A percentile compares a stretch with the other conserved stretches of the same genome.
phyloP scores from a whole-genome alignment of 805 yeast species.

The Starmerella floricola region DNA sequence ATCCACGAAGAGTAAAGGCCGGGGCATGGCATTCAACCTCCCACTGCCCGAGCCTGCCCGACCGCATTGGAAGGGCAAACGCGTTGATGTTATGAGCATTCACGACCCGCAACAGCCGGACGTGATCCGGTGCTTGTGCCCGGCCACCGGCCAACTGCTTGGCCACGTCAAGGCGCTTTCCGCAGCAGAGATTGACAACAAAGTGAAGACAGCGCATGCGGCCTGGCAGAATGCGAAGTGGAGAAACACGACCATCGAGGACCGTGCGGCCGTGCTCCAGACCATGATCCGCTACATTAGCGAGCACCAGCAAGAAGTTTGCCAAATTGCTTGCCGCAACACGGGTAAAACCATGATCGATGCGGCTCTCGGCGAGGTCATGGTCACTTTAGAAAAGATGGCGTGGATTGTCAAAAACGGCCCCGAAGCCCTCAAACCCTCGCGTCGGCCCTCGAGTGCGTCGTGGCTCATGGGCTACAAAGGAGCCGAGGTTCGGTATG shows the following conservation, averaged over 20 bases:
- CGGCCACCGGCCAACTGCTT: constrained; percentile 85
- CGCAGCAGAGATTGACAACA: constrained; percentile 56
- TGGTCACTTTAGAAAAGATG: constrained; percentile 87
- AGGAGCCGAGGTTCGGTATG: constrained; percentile 85
- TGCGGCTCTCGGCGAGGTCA: constrained; percentile 80
- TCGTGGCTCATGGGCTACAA: constrained; percentile 79
- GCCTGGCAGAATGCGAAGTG: constrained; percentile 38
- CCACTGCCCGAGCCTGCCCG: constrained; percentile 64
- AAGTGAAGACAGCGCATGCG: constrained; percentile 39
- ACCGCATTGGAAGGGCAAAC: constrained; percentile 85
- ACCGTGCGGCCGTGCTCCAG: constrained; percentile 57
- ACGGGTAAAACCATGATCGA: constrained; percentile 93
- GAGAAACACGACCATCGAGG: constrained; percentile 41
- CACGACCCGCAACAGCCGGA: constrained; percentile 49
- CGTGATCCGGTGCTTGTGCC: constrained; percentile 75
- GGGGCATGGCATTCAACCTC: constrained; percentile 27
- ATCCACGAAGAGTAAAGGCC: background rate
- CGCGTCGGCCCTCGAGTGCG: constrained; percentile 76
- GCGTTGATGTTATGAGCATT: constrained; percentile 54
- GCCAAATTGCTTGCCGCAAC: constrained; percentile 89
- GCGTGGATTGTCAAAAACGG: constrained; percentile 85
- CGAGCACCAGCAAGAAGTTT: constrained; percentile 73
- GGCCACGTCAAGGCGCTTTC: constrained; percentile 59
- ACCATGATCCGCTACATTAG: constrained; percentile 62
- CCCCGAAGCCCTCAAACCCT: constrained; percentile 52